Evolutionary conservation across 176 grass and related monocot genomes (phyloP).

Genomic region (Oryza meyeriana): DNA sequence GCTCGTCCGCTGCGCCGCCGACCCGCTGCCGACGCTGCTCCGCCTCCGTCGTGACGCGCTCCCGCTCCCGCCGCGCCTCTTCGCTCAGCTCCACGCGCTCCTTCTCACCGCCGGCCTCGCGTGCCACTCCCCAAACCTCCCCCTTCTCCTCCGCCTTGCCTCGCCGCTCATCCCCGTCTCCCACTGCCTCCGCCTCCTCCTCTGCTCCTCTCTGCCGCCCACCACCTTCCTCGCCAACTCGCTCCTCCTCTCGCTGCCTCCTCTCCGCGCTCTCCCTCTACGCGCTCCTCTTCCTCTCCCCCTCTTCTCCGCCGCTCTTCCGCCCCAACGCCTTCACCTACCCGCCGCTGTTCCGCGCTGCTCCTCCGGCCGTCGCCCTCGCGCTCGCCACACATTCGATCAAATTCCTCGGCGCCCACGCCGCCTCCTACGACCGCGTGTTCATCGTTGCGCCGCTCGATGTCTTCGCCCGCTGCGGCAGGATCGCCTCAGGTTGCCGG

Average conservation of each 20-base stretch:
- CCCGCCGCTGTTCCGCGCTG: conserved; percentile 47
- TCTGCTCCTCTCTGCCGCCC: conserved; percentile 16
- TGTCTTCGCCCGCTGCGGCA: conserved; percentile 33
- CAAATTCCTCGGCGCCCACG: conserved; percentile 37
- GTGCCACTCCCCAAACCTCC: conserved; percentile 37
- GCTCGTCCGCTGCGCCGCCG: not conserved
- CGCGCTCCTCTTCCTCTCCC: conserved; percentile 35
- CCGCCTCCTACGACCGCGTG: conserved; percentile 30
- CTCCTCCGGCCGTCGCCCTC: conserved; percentile 7
- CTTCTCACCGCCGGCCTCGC: conserved; percentile 48
- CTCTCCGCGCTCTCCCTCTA: conserved; percentile 41
- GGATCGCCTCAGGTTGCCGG: conserved; percentile 24
- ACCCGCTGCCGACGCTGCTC: conserved; percentile 29
- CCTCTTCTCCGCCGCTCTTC: not conserved
- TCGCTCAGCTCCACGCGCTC: conserved; percentile 40
- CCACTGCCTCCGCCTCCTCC: conserved; percentile 14
- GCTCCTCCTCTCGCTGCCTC: conserved; percentile 28
- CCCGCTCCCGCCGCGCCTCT: conserved; percentile 7
- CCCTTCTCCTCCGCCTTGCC: conserved; percentile 39
- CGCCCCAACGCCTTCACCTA: conserved; percentile 51
- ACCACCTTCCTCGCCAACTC: conserved; percentile 49
- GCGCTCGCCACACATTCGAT: conserved; percentile 43
- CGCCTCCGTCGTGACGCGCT: not conserved
- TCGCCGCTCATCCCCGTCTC: not conserved
- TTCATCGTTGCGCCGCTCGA: conserved; percentile 36